Evolutionary conservation across 176 grass and related monocot genomes (phyloP).

Genomic region (Carex cristatella): DNA sequence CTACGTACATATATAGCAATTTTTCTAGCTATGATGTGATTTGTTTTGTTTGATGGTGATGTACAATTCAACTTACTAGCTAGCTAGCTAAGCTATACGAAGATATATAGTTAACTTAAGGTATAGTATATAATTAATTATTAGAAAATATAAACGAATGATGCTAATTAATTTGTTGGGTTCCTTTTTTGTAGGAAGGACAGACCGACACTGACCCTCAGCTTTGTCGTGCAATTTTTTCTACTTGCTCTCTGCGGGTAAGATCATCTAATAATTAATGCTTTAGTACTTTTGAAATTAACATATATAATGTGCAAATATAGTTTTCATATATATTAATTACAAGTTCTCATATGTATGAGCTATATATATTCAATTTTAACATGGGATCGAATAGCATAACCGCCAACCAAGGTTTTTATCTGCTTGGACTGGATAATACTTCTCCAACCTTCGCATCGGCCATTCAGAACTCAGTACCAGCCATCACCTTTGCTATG

Average conservation of each 20-base stretch:
- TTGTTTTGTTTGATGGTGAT: not conserved
- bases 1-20: not conserved
- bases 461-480: slow-evolving; percentile 96
- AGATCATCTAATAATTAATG: not conserved
- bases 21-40: not conserved
- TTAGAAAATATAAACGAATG: not conserved
- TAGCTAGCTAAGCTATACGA: not conserved
- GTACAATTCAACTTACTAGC: not conserved
- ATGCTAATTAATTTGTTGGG: not conserved
- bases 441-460: slow-evolving; percentile 93
- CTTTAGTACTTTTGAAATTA: not conserved
- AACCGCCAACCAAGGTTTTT: slow-evolving; percentile 94
- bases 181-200: slow-evolving; percentile 61
- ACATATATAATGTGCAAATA: not conserved
- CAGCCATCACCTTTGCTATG: slow-evolving; percentile 98
- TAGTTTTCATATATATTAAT: slow-evolving; percentile 15
- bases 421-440: slow-evolving; percentile 85
- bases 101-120: too few species aligned
- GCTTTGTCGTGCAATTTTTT: slow-evolving; percentile 81
- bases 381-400: slow-evolving; percentile 34
- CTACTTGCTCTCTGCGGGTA: slow-evolving; percentile 85
- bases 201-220: slow-evolving; percentile 52
- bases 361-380: not conserved
- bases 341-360: not conserved
- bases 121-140: not conserved